phyloP scores from a whole-genome alignment of 345 rosid species.

The Eutrema japonicum region DNA sequence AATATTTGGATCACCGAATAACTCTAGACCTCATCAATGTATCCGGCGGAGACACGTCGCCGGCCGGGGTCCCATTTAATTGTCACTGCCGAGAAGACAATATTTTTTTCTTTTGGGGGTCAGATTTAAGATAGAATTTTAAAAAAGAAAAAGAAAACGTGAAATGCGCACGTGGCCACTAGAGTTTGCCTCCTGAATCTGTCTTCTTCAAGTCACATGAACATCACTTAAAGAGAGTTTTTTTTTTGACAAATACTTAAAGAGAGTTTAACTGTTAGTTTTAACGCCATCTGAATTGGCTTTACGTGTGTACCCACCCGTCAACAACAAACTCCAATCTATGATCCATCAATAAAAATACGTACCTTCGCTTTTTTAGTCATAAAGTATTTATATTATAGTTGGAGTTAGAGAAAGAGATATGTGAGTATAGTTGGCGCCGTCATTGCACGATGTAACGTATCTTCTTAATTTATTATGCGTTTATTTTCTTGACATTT shows the following conservation, averaged over 20 bases:
- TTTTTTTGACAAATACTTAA: slow-evolving; percentile 5
- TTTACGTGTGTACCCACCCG: slow-evolving; percentile 34
- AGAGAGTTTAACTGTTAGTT: slow-evolving; percentile 15
- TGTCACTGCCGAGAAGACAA: slow-evolving; percentile 15
- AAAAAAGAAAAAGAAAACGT: slow-evolving; percentile 15
- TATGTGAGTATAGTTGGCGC: slow-evolving; percentile 26
- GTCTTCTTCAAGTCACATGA: slow-evolving; percentile 37
- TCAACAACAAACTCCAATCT: slow-evolving; percentile 23
- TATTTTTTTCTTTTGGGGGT: neutral
- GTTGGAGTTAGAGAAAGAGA: neutral
- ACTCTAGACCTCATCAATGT: slow-evolving; percentile 12
- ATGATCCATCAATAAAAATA: slow-evolving; percentile 23
- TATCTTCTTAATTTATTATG: slow-evolving; percentile 31
- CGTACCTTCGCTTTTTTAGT: slow-evolving; percentile 3
- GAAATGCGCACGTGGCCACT: slow-evolving; percentile 43
- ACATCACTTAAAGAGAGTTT: slow-evolving; percentile 32
- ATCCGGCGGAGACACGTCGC: slow-evolving; percentile 38
- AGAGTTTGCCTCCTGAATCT: slow-evolving; percentile 33
- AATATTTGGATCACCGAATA: neutral
- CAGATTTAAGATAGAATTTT: slow-evolving; percentile 10
- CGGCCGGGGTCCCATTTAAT: slow-evolving; percentile 27
- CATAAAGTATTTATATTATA: slow-evolving; percentile 20
- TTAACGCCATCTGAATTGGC: slow-evolving; percentile 32
- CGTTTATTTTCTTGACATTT: neutral
- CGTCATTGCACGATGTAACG: slow-evolving; percentile 46